These are phyloP conservation scores for Sporothrix pallida DNA, from an alignment of 2,329 filamentous ascomycete species.

Conservation along the genomic window DNA sequence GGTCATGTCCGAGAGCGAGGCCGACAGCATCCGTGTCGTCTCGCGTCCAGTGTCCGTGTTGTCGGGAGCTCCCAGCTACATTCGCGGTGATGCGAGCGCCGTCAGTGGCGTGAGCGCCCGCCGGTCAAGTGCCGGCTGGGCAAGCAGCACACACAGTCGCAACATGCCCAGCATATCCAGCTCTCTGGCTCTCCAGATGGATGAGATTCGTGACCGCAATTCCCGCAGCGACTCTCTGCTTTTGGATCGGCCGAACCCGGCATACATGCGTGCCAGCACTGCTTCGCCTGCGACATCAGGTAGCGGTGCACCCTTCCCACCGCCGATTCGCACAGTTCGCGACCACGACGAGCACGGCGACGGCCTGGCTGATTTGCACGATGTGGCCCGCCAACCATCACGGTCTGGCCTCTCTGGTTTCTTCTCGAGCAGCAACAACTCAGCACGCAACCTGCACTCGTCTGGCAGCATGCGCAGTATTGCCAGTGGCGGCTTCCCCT, in stretches of 20 bases:
- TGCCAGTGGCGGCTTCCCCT: slow-evolving; percentile 53
- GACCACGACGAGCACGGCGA: slow-evolving; percentile 70
- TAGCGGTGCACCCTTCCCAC: slow-evolving; percentile 45
- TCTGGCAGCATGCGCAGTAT: slow-evolving; percentile 55
- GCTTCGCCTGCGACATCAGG: slow-evolving; percentile 37
- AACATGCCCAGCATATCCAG: slow-evolving; percentile 65
- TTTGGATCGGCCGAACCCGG: slow-evolving; percentile 57
- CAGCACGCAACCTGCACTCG: slow-evolving; percentile 60
- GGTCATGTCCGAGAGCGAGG: slow-evolving; percentile 67
- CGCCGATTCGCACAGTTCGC: slow-evolving; percentile 52
- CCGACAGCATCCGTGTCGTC: slow-evolving; percentile 53
- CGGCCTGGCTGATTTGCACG: slow-evolving; percentile 64
- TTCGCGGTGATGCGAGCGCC: slow-evolving; percentile 43
- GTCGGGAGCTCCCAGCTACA: slow-evolving; percentile 47
- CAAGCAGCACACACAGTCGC: slow-evolving; percentile 56
- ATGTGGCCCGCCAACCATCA: slow-evolving; percentile 59
- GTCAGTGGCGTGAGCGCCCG: slow-evolving; percentile 40
- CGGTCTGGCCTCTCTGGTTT: slow-evolving; percentile 59
- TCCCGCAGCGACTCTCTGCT: slow-evolving; percentile 50
- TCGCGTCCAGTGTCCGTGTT: slow-evolving; percentile 56
- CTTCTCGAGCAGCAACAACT: slow-evolving; percentile 49
- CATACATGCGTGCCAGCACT: slow-evolving; percentile 45
- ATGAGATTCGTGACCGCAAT: slow-evolving; percentile 43
- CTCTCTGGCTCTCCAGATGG: slow-evolving; percentile 54
- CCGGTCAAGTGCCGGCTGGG: slow-evolving; percentile 55